These are phyloP conservation scores for Russula sp. DNA, from an alignment of 768 basidiomycete genomes.

Conservation along the genomic window DNA sequence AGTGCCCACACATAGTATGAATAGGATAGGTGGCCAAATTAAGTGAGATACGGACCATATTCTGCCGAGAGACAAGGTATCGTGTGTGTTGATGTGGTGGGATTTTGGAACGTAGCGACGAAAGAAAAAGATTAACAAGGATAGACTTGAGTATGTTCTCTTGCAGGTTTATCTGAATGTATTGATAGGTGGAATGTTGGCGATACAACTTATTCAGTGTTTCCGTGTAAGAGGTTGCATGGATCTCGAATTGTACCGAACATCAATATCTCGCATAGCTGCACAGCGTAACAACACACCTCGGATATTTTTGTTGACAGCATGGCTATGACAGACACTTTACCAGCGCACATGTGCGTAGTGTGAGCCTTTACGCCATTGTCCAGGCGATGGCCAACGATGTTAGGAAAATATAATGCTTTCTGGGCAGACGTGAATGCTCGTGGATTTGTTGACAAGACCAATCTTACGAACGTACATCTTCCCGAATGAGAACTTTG, in stretches of 20 bases:
- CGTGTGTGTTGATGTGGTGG: constrained; percentile 58
- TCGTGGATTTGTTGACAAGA: not conserved
- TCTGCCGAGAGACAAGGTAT: constrained; percentile 76
- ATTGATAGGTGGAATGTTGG: constrained; percentile 57
- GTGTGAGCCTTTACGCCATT: constrained; percentile 57
- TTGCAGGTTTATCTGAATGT: constrained; percentile 86
- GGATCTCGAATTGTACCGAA: constrained; percentile 44
- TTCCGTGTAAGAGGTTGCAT: constrained; percentile 63
- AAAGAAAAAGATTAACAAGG: constrained; percentile 79
- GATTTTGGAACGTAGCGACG: constrained; percentile 57
- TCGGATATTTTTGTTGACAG: constrained; percentile 85
- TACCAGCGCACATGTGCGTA: constrained; percentile 66
- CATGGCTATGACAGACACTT: constrained; percentile 74
- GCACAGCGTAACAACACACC: constrained; percentile 35
- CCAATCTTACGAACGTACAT: constrained; percentile 45
- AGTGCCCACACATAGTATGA: not conserved
- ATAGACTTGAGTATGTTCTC: constrained; percentile 90
- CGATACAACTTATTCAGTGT: constrained; percentile 47
- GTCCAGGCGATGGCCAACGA: constrained; percentile 62
- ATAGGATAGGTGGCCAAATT: not conserved
- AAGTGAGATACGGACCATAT: constrained; percentile 47
- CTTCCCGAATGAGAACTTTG: constrained; percentile 78
- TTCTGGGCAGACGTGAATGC: constrained; percentile 41
- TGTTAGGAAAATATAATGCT: constrained; percentile 87
- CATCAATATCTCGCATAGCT: not conserved